Base-by-base conservation (phyloP, 1,139 yeast genomes). In the Kodamaea suecica region DNA sequence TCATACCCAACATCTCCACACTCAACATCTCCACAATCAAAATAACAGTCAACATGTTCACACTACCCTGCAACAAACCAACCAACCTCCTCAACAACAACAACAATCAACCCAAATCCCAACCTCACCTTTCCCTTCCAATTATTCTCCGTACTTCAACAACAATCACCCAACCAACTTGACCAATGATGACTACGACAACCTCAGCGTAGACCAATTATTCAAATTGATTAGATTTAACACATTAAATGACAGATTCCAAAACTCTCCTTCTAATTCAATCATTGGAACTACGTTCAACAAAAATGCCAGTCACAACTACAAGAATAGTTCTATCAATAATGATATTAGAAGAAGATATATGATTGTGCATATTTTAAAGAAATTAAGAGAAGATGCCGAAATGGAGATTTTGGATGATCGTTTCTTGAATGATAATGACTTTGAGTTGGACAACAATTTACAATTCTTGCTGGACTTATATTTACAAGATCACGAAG, bases 391-490 rank as follows among this genome's bases (percentile, higher is more conserved):
- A 23, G 66, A 64, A 31, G 68, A 65, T 32, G 66, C 66, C 38
- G 70, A 63, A 28, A 41, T 45, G 20, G 73, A 68, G 30, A 42
- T 58, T 19, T 50, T 61, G 23, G 72, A 67, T 41, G 61, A 59
- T 32, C 53, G 61, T 26, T 56, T 56, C 43, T 40, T 50, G 13
- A 53, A 55, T 37, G 66, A 61, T 32, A 44, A 50, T 28, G 73
- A 68, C 31, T 62, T 56, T 42, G 72, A 66, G 23, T 68, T 70
- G 76, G 75, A 70, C 50, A 64, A 59, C 39, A 61, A 59, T 40
- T 54, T 70, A 23, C 68, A 63, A 36, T 70, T 70, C 42, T 56
- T 70, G 40, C 59, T 68, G 11, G 70, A 69, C 43, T 46, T 69
- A 44, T 68, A 65, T 42, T 48, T 67, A 27, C 71, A 66, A 43